phyloP scores from a whole-genome alignment of 2,329 filamentous ascomycete species.

The Diaporthe sp. region DNA sequence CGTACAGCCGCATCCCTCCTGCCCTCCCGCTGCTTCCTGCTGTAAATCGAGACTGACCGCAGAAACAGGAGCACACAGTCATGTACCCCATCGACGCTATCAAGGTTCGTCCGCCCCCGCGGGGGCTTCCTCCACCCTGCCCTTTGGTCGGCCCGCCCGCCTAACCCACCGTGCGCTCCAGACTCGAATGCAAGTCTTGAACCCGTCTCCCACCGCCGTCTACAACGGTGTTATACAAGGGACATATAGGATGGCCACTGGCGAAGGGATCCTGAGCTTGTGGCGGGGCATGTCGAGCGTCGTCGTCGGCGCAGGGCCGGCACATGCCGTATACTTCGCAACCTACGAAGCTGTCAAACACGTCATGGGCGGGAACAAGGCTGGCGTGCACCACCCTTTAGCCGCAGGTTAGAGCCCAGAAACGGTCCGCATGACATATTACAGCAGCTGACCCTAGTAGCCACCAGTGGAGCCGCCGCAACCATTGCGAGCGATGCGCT shows the following conservation, averaged over 20 bases:
- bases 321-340: slow-evolving; percentile 97
- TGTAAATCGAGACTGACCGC: slow-evolving; percentile 39
- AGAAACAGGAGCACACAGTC: slow-evolving; percentile 88
- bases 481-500: slow-evolving; percentile 98
- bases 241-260: slow-evolving; percentile 89
- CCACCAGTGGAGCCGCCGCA: slow-evolving; percentile 91
- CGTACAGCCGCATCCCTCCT: slow-evolving; percentile 47
- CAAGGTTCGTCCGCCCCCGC: slow-evolving; percentile 73
- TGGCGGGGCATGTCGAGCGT: slow-evolving; percentile 98
- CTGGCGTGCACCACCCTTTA: slow-evolving; percentile 88
- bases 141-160: background rate
- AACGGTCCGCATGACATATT: background rate
- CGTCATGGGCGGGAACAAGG: slow-evolving; percentile 90
- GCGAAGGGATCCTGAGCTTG: slow-evolving; percentile 89
- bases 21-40: background rate
- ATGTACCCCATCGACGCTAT: slow-evolving; percentile 99
- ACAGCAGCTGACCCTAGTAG: slow-evolving; percentile 58
- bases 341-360: slow-evolving; percentile 99
- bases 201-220: slow-evolving; percentile 82
- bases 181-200: slow-evolving; percentile 98
- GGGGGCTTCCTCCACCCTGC: slow-evolving; percentile 39
- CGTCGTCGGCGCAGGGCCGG: slow-evolving; percentile 95
- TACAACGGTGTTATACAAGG: slow-evolving; percentile 94
- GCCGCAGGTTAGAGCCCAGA: slow-evolving; percentile 78
- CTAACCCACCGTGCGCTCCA: slow-evolving; percentile 53